These are phyloP conservation scores for Podila epicladia DNA, from an alignment of 192 early-diverging fungal species.

Conservation along the genomic window DNA sequence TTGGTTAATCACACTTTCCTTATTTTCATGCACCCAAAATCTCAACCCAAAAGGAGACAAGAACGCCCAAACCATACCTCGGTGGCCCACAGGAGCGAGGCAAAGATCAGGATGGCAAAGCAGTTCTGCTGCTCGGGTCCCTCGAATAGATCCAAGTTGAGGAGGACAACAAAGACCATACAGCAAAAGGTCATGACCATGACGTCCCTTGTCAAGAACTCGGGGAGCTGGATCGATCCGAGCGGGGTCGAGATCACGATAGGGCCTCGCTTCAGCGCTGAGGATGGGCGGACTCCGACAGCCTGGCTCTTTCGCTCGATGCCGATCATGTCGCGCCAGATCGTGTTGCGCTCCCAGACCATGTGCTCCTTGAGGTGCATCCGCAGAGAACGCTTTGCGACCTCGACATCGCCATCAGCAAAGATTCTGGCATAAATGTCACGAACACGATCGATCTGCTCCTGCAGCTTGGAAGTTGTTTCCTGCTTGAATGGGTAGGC, in stretches of 20 bases:
- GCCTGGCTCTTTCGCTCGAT: constrained; percentile 83
- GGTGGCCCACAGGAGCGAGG: constrained; percentile 91
- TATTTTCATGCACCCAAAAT: no score
- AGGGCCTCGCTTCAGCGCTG: constrained; percentile 16
- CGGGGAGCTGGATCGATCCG: constrained; percentile 56
- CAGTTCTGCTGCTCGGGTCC: constrained; percentile 85
- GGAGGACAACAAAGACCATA: constrained; percentile 65
- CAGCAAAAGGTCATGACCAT: constrained; percentile 62
- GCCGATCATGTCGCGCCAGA: constrained; percentile 98
- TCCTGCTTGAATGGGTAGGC: constrained; percentile 75
- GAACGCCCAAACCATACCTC: constrained; percentile 67
- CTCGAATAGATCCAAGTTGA: constrained; percentile 72
- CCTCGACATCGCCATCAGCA: constrained; percentile 66
- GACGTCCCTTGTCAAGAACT: constrained; percentile 53
- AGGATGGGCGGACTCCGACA: constrained; percentile 64
- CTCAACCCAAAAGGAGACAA: neutral
- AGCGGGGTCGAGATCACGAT: constrained; percentile 58
- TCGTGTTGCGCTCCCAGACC: constrained; percentile 96
- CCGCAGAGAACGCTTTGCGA: constrained; percentile 80
- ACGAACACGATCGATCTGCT: constrained; percentile 68
- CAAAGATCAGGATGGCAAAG: constrained; percentile 92
- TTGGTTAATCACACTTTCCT: no score
- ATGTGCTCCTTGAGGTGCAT: constrained; percentile 88
- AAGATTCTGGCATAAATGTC: constrained; percentile 73
- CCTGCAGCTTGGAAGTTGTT: constrained; percentile 70